These are phyloP conservation scores for Begonia fuchsioides DNA, from an alignment of 306 rosid genomes.

Conservation along the genomic window DNA sequence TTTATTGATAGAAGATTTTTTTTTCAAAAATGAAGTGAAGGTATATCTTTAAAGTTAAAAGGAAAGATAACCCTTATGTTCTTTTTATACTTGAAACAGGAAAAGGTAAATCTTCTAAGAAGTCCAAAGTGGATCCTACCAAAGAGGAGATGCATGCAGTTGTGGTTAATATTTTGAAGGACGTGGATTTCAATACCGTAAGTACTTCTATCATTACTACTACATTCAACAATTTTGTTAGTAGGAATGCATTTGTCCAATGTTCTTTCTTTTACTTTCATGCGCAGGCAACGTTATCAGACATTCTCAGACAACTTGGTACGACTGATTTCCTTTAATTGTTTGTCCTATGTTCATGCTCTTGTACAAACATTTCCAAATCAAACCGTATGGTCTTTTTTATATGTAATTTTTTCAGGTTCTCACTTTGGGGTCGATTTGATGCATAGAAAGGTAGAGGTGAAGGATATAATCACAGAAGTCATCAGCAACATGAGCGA, in stretches of 20 bases:
- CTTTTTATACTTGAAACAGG: slow-evolving; percentile 22
- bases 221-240: not conserved
- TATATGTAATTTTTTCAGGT: slow-evolving; percentile 29
- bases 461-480: slow-evolving; percentile 90
- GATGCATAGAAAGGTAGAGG: slow-evolving; percentile 96
- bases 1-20: not conserved
- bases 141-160: slow-evolving; percentile 73
- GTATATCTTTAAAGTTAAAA: not conserved
- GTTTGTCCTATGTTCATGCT: not conserved
- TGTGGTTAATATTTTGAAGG: slow-evolving; percentile 74
- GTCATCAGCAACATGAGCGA: slow-evolving; percentile 92
- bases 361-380: too few species aligned
- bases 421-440: slow-evolving; percentile 77
- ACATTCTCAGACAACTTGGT: slow-evolving; percentile 95
- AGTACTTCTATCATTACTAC: slow-evolving; percentile 17
- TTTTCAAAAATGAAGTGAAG: not conserved
- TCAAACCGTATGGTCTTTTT: slow-evolving; percentile 4
- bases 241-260: not conserved
- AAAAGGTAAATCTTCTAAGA: slow-evolving; percentile 66
- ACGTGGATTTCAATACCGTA: slow-evolving; percentile 93
- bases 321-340: slow-evolving; percentile 10
- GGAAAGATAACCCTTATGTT: not conserved
- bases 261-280: slow-evolving; percentile 4
- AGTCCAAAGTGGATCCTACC: slow-evolving; percentile 67
- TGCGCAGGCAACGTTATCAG: slow-evolving; percentile 91